Conservation (phyloP, 768 basidiomycete species). For the Pleurotus pulmonarius region DNA sequence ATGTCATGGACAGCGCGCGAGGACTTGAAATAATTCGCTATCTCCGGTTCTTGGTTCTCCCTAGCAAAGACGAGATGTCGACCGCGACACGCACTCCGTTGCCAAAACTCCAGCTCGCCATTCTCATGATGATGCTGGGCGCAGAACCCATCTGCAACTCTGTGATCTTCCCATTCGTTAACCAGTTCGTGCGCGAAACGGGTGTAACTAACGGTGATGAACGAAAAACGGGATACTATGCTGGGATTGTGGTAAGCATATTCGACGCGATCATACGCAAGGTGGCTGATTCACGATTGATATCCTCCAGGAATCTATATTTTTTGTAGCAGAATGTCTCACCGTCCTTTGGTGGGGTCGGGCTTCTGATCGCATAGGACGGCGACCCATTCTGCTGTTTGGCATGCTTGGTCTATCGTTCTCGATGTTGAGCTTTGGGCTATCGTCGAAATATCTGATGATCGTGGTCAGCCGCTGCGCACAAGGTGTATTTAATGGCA, state of each 20-base stretch:
- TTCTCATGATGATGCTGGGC: constrained; percentile 19
- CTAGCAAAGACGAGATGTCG: no score
- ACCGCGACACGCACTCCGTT: constrained; percentile 9
- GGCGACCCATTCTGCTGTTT: constrained; percentile 28
- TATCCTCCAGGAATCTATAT: constrained; percentile 28
- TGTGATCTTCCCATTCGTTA: constrained; percentile 48
- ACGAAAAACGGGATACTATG: constrained; percentile 25
- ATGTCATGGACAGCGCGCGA: no score
- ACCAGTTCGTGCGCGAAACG: constrained; percentile 22
- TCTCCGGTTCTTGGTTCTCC: no score
- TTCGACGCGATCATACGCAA: no score
- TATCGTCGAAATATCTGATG: constrained; percentile 23
- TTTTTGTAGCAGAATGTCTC: constrained; percentile 30
- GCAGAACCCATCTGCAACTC: constrained; percentile 47
- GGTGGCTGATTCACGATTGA: no score
- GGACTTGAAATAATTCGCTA: no score
- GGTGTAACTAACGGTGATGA: constrained; percentile 24
- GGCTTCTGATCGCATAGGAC: constrained; percentile 30
- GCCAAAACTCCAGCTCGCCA: constrained; percentile 12
- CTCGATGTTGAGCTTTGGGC: constrained; percentile 30
- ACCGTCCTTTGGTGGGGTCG: constrained; percentile 30
- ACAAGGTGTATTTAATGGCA: constrained; percentile 12
- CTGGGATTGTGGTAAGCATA: constrained; percentile 22
- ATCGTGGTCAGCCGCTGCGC: neutral
- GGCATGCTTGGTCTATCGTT: constrained; percentile 28